These are phyloP conservation scores for Neoscytalidium dimidiatum DNA, from an alignment of 2,329 filamentous ascomycete genomes.

Conservation along the genomic window DNA sequence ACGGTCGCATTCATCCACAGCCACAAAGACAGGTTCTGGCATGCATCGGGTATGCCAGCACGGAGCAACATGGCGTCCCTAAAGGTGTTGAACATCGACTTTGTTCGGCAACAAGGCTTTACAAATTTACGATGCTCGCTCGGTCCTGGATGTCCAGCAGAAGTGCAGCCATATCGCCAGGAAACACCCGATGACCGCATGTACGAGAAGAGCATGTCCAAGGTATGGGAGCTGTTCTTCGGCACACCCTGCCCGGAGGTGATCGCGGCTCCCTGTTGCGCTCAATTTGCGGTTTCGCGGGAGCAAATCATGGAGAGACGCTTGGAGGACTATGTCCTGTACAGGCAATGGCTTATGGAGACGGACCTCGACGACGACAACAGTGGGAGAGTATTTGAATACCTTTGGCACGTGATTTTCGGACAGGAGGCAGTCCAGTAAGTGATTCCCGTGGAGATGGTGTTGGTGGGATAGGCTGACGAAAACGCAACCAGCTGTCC, in stretches of 20 bases:
- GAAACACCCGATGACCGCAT: conserved; percentile 23
- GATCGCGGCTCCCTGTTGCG: conserved; percentile 23
- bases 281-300: conserved; percentile 35
- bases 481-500: conserved; percentile 24
- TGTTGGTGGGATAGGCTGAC: conserved; percentile 16
- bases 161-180: conserved; percentile 35
- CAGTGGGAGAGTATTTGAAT: conserved; percentile 29
- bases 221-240: conserved; percentile 25
- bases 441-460: neutral
- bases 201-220: conserved; percentile 23
- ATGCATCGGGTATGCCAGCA: conserved; percentile 19
- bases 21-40: conserved; percentile 22
- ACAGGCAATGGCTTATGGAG: conserved; percentile 29
- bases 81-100: conserved; percentile 35
- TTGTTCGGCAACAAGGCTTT: conserved; percentile 41
- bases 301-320: conserved; percentile 30
- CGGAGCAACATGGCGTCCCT: conserved; percentile 19
- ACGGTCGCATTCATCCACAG: conserved; percentile 27
- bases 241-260: conserved; percentile 22
- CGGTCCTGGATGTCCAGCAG: conserved; percentile 41
- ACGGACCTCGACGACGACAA: conserved; percentile 31
- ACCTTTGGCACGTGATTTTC: conserved; percentile 32
- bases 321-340: conserved; percentile 32
- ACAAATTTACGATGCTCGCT: conserved; percentile 42
- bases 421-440: conserved; percentile 28